A percentile compares a stretch with the other conserved stretches of the same genome.
phyloP scores from a whole-genome alignment of 1,284 basidiomycete genomes.

The Cutaneotrichosporon cavernicola region DNA sequence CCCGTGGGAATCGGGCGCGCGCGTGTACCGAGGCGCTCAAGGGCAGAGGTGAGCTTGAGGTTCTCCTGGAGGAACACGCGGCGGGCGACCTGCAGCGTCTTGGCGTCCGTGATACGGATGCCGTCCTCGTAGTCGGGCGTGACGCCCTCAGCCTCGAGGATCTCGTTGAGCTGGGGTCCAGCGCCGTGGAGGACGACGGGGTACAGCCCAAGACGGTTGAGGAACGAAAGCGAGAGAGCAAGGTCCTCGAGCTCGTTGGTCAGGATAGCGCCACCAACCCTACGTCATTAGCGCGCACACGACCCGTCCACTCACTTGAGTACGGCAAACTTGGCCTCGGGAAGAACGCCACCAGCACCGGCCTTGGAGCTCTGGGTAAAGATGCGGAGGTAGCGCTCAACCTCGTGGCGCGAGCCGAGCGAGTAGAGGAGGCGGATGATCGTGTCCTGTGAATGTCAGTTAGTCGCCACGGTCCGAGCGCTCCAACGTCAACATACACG shows the following conservation, averaged over 20 bases:
- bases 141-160: conserved; percentile 84
- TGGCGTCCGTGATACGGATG: conserved; percentile 89
- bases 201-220: conserved; percentile 89
- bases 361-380: conserved; percentile 86
- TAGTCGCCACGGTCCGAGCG: background rate
- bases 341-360: conserved; percentile 56
- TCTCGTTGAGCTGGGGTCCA: conserved; percentile 89
- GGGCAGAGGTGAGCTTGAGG: conserved; percentile 81
- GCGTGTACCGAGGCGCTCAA: conserved; percentile 88
- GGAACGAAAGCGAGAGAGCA: conserved; percentile 85
- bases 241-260: conserved; percentile 82
- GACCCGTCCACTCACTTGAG: conserved; percentile 64
- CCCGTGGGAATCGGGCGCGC: conserved; percentile 94
- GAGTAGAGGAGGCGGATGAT: conserved; percentile 92
- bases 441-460: conserved; percentile 64
- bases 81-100: conserved; percentile 86
- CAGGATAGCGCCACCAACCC: conserved; percentile 86
- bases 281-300: conserved; percentile 30
- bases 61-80: conserved; percentile 96
- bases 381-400: conserved; percentile 92
- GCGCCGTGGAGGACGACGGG: conserved; percentile 92
- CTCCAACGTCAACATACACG: conserved; percentile 34
- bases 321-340: conserved; percentile 80
- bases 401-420: conserved; percentile 90
- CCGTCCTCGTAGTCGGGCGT: conserved; percentile 94